phyloP scores from a whole-genome alignment of 108 stramenopile species.

The Mediolabrus comicus region DNA sequence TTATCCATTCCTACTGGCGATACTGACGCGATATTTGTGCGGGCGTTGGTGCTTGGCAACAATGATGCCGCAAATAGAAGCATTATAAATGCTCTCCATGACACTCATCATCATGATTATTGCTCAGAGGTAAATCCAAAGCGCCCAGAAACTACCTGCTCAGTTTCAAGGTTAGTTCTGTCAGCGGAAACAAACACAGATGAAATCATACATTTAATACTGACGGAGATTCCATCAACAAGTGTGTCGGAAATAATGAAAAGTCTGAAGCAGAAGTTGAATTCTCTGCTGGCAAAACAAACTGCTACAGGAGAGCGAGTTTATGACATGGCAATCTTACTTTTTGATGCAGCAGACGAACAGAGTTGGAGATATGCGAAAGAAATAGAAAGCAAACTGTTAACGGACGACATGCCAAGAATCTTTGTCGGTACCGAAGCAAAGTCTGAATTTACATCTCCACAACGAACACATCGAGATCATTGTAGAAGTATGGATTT shows the following conservation, averaged over 20 bases:
- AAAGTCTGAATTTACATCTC: not conserved
- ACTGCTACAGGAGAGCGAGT: constrained; percentile 10
- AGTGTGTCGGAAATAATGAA: constrained; percentile 26
- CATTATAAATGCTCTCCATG: constrained; percentile 40
- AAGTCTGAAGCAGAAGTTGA: constrained; percentile 28
- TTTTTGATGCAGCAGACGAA: constrained; percentile 58
- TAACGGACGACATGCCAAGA: constrained; percentile 65
- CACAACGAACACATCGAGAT: constrained; percentile 18
- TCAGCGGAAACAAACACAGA: constrained; percentile 30
- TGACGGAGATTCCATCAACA: constrained; percentile 65
- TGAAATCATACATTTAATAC: constrained; percentile 62
- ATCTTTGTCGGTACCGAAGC: constrained; percentile 57
- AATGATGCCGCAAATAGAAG: constrained; percentile 51
- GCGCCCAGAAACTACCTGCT: constrained; percentile 40
- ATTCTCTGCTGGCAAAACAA: constrained; percentile 27
- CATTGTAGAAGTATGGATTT: constrained; percentile 68
- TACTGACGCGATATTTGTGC: constrained; percentile 55
- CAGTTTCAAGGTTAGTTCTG: constrained; percentile 44
- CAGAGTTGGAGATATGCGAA: constrained; percentile 61
- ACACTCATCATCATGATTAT: constrained; percentile 21
- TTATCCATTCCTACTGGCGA: not conserved
- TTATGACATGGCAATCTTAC: constrained; percentile 67
- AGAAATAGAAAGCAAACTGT: constrained; percentile 49
- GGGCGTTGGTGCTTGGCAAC: constrained; percentile 65
- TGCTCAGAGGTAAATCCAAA: not conserved